Evolutionary conservation across 2,329 filamentous ascomycete genomes (phyloP), one percentile per base, ranked within the genome.

Genomic region (Colletotrichum costaricense): DNA sequence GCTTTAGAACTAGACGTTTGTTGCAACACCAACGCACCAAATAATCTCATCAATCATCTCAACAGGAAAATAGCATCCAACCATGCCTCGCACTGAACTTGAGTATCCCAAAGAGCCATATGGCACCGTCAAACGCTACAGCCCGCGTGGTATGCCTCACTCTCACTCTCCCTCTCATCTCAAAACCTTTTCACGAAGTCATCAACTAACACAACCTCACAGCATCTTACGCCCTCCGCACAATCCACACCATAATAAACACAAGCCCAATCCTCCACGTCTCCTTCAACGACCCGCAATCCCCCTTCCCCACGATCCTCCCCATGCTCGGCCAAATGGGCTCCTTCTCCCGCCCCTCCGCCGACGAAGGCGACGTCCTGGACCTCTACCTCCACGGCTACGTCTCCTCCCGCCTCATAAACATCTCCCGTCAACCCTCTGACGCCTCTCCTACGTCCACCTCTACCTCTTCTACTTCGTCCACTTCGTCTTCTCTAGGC

Each of bases 241-340:
- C 91, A 8, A 94, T 97, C 79, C 93, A 97, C 81, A 81, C 83
- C 71, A 93, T 97, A 78, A 86, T 97, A 82, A 95, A 96, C 82
- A 86, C 87, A 24, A 89, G 89, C n/a, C 91, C 90, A 49, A 88
- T 97, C 63, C 87, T 97, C 19, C 92, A 97, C 83, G 91, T 97
- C 78, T 95, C 94, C 75, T 97, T 97, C 87, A 90, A 88, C 63
- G 83, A 87, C 5, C 85, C 88, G 0, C 83, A 86, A 57, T 89
- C 91, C 66, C 92, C 93, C 1, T 97, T 95, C 79, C 94, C 94
- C 4, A 89, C 91, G 64, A 92, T 93, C 67, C 87, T 97, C 2
- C 95, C 95, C 74, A 96, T 97, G 94, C 94, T 97, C 78, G 94
- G 94, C 64, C 91, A 94, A 77, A 93, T 97, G 88, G 93, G 91